These are phyloP conservation scores for Magnaporthales sp. DNA, from an alignment of 2,329 filamentous ascomycete genomes.

Conservation along the genomic window DNA sequence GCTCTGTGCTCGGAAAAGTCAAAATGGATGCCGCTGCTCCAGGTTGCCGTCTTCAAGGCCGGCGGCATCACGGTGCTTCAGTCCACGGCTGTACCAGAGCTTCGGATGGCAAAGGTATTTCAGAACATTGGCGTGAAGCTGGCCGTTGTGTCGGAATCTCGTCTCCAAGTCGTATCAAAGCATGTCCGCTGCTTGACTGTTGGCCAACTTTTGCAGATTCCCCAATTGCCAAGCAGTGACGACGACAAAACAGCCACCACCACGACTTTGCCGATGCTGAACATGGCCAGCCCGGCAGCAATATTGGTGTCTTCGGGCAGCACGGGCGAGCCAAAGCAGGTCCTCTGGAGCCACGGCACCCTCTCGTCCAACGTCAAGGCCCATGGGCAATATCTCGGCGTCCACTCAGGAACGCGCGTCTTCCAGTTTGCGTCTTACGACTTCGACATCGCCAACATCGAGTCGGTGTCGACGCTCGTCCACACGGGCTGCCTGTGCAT, in stretches of 20 bases:
- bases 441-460: conserved; percentile 32
- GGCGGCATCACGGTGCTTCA: conserved; percentile 14
- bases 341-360: conserved; percentile 24
- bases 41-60: conserved; percentile 15
- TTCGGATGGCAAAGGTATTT: conserved; percentile 11
- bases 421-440: conserved; percentile 31
- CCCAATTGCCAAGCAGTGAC: too few relatives aligned
- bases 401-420: conserved; percentile 12
- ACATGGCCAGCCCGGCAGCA: conserved; percentile 15
- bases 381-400: conserved; percentile 16
- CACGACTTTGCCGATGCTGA: background rate
- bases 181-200: conserved; percentile 15
- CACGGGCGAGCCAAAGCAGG: conserved; percentile 33
- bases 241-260: background rate
- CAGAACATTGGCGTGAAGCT: conserved; percentile 12
- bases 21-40: conserved; percentile 14
- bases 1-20: conserved; percentile 20
- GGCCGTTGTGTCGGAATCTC: conserved; percentile 9
- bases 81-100: conserved; percentile 13
- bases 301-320: conserved; percentile 34
- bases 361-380: conserved; percentile 22
- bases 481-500: conserved; percentile 27
- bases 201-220: background rate
- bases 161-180: conserved; percentile 8
- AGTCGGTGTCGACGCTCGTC: conserved; percentile 23